Conservation (phyloP, 306 rosid species). For the Echinosophora koreensis region DNA sequence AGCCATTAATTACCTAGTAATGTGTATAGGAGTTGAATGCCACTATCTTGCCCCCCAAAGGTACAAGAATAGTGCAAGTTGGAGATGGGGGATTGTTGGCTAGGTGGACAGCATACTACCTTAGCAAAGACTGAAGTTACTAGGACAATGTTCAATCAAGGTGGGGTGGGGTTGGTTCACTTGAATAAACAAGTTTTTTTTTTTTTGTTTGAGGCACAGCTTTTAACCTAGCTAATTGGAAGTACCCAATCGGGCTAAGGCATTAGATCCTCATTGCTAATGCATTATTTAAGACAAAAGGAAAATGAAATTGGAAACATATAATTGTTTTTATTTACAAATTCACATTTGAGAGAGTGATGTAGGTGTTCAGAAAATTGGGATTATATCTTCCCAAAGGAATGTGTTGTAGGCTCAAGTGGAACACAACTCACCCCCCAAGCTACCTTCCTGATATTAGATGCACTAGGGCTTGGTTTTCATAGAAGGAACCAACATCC, state of each 20-base stretch:
- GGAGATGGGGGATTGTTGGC: no score
- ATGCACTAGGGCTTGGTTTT: constrained; percentile 59
- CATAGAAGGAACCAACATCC: constrained; percentile 77
- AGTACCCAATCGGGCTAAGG: background rate
- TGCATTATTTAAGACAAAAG: background rate
- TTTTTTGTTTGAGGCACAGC: background rate
- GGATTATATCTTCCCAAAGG: constrained; percentile 16
- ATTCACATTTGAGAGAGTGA: constrained; percentile 31
- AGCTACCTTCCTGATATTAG: constrained; percentile 65
- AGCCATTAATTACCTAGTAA: background rate
- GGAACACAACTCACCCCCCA: background rate
- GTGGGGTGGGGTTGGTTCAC: no score
- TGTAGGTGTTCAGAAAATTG: constrained; percentile 1
- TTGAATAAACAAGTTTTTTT: no score
- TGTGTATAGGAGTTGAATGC: background rate
- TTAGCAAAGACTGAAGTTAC: no score
- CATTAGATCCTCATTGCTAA: constrained; percentile 3
- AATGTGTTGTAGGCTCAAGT: constrained; percentile 19
- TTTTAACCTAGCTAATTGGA: background rate
- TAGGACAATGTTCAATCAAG: no score
- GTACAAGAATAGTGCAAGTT: no score
- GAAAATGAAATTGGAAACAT: background rate
- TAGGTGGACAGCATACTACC: no score
- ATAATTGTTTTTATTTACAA: constrained; percentile 37
- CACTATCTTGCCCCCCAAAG: no score